phyloP scores from a whole-genome alignment of 345 rosid genomes.

The Syzygium aqueum region DNA sequence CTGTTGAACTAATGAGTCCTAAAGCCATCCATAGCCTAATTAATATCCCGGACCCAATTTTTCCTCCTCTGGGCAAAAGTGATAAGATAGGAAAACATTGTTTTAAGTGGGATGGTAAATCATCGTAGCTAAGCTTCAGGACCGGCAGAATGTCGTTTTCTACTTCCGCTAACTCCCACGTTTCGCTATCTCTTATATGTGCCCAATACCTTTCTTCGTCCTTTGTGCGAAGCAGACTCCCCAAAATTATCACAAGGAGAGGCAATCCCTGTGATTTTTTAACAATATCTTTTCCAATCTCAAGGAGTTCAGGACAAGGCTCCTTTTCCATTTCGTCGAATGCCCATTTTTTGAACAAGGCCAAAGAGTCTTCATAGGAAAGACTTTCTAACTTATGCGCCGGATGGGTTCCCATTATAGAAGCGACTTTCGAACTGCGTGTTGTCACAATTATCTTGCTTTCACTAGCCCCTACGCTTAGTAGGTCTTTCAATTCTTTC shows the following conservation, averaged over 20 bases:
- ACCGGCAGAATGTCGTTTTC: not conserved
- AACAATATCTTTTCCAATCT: not conserved
- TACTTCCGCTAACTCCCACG: not conserved
- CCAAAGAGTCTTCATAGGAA: not conserved
- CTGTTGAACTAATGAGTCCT: not conserved
- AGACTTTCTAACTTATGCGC: not conserved
- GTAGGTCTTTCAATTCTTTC: not conserved
- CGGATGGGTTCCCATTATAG: not conserved
- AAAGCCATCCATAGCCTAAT: not conserved
- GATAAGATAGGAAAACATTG: not conserved
- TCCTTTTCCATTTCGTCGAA: not conserved
- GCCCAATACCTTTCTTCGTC: not conserved
- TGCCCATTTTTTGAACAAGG: not conserved
- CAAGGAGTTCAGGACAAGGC: not conserved
- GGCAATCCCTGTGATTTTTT: not conserved
- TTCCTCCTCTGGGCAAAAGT: not conserved
- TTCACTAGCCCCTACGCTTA: fast-evolving
- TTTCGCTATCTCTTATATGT: not conserved
- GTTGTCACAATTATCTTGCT: not conserved
- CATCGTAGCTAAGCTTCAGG: not conserved
- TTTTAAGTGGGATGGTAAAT: not conserved
- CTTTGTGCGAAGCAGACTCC: not conserved
- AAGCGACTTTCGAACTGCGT: not conserved
- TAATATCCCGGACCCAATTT: fast-evolving
- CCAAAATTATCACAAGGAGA: not conserved